These are phyloP conservation scores for Termitomyces heimii DNA, from an alignment of 768 basidiomycete genomes.

Conservation along the genomic window DNA sequence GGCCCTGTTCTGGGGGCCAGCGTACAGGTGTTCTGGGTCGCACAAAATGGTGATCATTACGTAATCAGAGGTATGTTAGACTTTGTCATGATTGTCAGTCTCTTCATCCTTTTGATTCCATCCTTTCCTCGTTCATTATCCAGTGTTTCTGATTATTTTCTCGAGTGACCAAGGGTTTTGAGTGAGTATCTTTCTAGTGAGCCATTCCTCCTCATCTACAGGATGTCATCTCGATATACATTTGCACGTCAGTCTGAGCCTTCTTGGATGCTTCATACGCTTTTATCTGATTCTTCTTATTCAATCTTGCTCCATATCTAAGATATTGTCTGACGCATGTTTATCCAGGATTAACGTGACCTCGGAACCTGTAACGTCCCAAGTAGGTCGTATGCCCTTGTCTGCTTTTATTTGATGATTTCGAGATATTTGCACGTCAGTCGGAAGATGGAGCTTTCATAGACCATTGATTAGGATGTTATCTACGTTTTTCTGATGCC, in stretches of 20 bases:
- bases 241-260: conserved; percentile 45
- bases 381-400: neutral
- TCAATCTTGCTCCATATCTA: neutral
- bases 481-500: conserved; percentile 38
- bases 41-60: neutral
- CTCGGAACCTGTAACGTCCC: neutral
- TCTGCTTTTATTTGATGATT: conserved; percentile 31
- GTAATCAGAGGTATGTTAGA: neutral
- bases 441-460: conserved; percentile 31
- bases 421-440: conserved; percentile 60
- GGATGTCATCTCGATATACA: conserved; percentile 16
- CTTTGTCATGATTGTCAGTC: neutral
- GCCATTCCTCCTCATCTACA: neutral
- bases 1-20: too few species aligned
- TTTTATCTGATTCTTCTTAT: conserved; percentile 13
- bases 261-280: conserved; percentile 13
- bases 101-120: neutral
- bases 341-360: neutral
- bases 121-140: neutral
- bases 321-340: neutral
- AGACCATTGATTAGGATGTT: conserved; percentile 30
- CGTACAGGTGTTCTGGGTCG: too few species aligned
- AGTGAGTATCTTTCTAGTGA: neutral
- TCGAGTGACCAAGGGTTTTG: neutral
- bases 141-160: neutral